Base-by-base conservation (phyloP, 2,329 filamentous ascomycete species). In the Neonectria faginata region DNA sequence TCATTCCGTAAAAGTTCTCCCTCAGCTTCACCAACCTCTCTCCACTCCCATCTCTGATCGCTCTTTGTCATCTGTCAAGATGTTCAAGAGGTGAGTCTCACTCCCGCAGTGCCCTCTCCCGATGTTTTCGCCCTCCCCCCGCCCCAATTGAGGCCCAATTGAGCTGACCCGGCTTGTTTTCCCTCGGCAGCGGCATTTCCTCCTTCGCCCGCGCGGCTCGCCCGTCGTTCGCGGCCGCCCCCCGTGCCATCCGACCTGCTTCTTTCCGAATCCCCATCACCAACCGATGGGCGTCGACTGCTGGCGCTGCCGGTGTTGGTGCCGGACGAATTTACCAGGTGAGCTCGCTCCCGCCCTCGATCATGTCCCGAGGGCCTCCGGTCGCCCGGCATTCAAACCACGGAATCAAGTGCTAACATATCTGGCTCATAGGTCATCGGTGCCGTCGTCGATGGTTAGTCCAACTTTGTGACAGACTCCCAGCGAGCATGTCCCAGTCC, bases 381-480 rank as follows among this genome's bases (percentile, higher is more conserved):
- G 70, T 73, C 67, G 68, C 68, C 71, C 72, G 65, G 55, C 44
- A 20, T 36, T 29, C 56, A 56, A 66, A 33, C 18, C 47, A 42
- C 31, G 16, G 31, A 52, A 56, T 53, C 56, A 55, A 65, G 65
- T 63, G 63, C 69, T 73, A 73, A 73, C 68, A 54, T 57, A 61
- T 70, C n/a, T 66, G 20, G 45, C 55, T 79, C 88, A 81, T 85
- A 94, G 86, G 94, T 97, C 83, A 97, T 97, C 86, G 94, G 96
- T 92, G 95, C 96, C 86, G 94, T 98, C 82, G 96, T 98, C 78
- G 96, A 98, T 86, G 94, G 93, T 97, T 87, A 86, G 92, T 88
- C 56, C 70, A 76, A 67, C 66, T 67, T 55, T 42, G 36, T 25
- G 60, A 66, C 57, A 66, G 66, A 41, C 65, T 64, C 54, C 14